A percentile compares a stretch with the other conserved stretches of the same genome.
Evolutionary conservation across 768 basidiomycete genomes (phyloP).

Genomic region (Lepiota venenata): DNA sequence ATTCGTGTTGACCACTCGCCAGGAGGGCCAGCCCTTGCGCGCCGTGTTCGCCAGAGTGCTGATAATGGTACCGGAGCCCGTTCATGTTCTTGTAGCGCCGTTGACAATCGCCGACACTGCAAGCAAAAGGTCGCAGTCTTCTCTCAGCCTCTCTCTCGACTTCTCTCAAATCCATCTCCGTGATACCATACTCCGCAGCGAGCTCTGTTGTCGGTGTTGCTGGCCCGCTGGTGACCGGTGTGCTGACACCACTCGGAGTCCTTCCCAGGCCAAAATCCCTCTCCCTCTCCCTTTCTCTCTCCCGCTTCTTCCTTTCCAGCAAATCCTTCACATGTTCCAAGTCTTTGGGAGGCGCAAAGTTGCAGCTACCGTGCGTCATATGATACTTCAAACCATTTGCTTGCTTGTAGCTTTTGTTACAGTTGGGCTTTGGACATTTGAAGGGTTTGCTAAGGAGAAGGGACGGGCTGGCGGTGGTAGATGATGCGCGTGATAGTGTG

Average conservation of each 20-base stretch:
- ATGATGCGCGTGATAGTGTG: slow-evolving; percentile 17
- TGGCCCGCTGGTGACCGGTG: slow-evolving; percentile 4
- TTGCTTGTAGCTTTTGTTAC: slow-evolving; percentile 96
- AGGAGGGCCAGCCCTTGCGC: slow-evolving; percentile 83
- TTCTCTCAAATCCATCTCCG: slow-evolving; percentile 62
- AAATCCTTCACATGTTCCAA: slow-evolving; percentile 73
- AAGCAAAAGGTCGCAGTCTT: slow-evolving; percentile 80
- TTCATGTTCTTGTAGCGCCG: slow-evolving; percentile 99
- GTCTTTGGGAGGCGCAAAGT: slow-evolving; percentile 88
- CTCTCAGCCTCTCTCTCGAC: slow-evolving; percentile 85
- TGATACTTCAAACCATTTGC: slow-evolving; percentile 95
- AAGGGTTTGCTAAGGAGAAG: slow-evolving; percentile 82
- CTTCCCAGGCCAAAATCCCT: slow-evolving; percentile 21
- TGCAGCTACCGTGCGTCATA: slow-evolving; percentile 90
- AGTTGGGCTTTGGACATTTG: slow-evolving; percentile 91
- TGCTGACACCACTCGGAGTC: slow-evolving; percentile 8
- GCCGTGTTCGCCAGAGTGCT: slow-evolving; percentile 95
- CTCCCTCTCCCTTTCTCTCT: slow-evolving; percentile 25
- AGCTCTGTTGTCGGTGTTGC: slow-evolving; percentile 7
- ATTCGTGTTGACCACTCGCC: slow-evolving; percentile 64
- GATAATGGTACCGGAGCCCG: slow-evolving; percentile 93
- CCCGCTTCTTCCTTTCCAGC: slow-evolving; percentile 53
- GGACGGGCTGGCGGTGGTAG: slow-evolving; percentile 41
- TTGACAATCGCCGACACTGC: slow-evolving; percentile 82
- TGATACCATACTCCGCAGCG: slow-evolving; percentile 27